A percentile compares a stretch with the other conserved stretches of the same genome.
Evolutionary conservation across 2,329 filamentous ascomycete genomes (phyloP).

Genomic region (Talaromyces amestolkiae): DNA sequence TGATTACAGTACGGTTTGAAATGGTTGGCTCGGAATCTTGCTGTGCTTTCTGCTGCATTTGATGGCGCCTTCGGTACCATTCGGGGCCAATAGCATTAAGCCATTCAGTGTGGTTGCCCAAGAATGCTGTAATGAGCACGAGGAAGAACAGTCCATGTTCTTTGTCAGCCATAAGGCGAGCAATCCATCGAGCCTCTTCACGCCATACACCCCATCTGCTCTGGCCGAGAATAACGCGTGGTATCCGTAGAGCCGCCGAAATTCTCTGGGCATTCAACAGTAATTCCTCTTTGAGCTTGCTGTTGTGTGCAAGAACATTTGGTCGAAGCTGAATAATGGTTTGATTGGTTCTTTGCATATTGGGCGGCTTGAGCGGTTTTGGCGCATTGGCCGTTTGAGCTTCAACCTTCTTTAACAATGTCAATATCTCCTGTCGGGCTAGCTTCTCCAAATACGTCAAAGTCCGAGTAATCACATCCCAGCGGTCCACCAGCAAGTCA

Average conservation of each 20-base stretch:
- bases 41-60: slow-evolving; percentile 50
- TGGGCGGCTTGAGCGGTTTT: slow-evolving; percentile 46
- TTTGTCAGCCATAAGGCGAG: slow-evolving; percentile 53
- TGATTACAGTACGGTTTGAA: slow-evolving; percentile 55
- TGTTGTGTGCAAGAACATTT: slow-evolving; percentile 47
- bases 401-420: slow-evolving; percentile 50
- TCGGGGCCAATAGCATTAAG: slow-evolving; percentile 55
- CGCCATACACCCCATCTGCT: slow-evolving; percentile 61
- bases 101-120: slow-evolving; percentile 62
- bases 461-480: slow-evolving; percentile 59
- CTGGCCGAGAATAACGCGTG: slow-evolving; percentile 57
- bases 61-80: slow-evolving; percentile 53
- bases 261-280: slow-evolving; percentile 51
- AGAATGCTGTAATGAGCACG: slow-evolving; percentile 58
- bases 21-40: slow-evolving; percentile 49
- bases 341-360: slow-evolving; percentile 50
- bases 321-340: slow-evolving; percentile 50
- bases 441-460: slow-evolving; percentile 54
- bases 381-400: slow-evolving; percentile 39
- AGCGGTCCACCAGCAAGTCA: slow-evolving; percentile 56
- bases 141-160: slow-evolving; percentile 61
- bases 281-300: slow-evolving; percentile 48
- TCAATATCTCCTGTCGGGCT: slow-evolving; percentile 52
- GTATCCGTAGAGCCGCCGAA: slow-evolving; percentile 55
- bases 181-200: slow-evolving; percentile 59